Base-by-base conservation (phyloP, 306 rosid genomes). In the Vigna radiata region DNA sequence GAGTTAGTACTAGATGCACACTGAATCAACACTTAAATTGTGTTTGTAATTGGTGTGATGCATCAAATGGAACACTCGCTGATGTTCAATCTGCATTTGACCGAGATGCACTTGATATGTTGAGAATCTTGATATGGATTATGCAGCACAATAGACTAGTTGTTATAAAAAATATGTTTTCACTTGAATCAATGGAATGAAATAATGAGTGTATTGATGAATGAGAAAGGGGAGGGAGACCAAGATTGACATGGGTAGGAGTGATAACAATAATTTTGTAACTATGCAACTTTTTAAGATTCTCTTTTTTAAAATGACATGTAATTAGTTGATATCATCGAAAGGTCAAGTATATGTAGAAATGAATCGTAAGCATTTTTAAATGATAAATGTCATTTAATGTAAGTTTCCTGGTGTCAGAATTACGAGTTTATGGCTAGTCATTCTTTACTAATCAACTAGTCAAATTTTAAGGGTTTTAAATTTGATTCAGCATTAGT, bases 131-230 rank as follows among this genome's bases (percentile, higher is more conserved):
- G 55, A 27, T 10, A 31, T 25, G 31, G 58, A 3, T 58, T 73
- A 58, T 43, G 12, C 23, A 31, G 17, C 65, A 12, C 58, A 46
- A 54, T 29, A 68, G 50, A 56, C 33, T 33, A 43, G 44, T 16
- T 78, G 49, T 61, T 58, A 29, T 29, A 50, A 78, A 48, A 5
- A 62, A 48, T 33, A 49, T 7, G 60, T 43, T 25, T 54, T 8
- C 3, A 41, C 52, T 63, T 17, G 41, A 52, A 8, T 53, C 12
- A 9, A 44, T 53, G 59, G 6, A 53, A 53, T 53, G 5, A 18
- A 12, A 44, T 5, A 12, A 44, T 10, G 14, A 43, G 49, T 44
- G 5, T 44, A 12, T 44, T 44, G 16, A 44, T 44, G 15, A 44
- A 44, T 11, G 49, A 44, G 16, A 44, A 44, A 44, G 49, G 5